phyloP scores from a whole-genome alignment of 2,329 filamentous ascomycete species.

The Penicillium sp. region DNA sequence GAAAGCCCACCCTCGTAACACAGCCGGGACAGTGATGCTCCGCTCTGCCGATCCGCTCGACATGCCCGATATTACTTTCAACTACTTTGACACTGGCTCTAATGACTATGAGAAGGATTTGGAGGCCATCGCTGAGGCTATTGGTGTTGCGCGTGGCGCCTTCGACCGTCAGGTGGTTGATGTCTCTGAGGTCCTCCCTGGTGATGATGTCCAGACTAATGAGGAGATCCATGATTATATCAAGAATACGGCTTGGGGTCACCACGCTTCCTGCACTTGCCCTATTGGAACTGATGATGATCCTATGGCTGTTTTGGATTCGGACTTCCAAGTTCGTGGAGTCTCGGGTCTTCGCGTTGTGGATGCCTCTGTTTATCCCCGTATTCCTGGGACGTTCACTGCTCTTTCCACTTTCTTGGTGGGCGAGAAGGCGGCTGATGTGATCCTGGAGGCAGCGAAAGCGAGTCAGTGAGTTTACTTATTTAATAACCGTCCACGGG shows the following conservation, averaged over 20 bases:
- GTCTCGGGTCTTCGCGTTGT: slow-evolving; percentile 58
- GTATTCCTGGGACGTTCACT: slow-evolving; percentile 55
- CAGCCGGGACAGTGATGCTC: slow-evolving; percentile 60
- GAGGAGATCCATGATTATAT: slow-evolving; percentile 49
- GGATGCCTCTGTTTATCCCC: slow-evolving; percentile 58
- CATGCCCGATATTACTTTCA: slow-evolving; percentile 60
- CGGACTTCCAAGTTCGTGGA: slow-evolving; percentile 56
- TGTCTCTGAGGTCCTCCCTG: slow-evolving; percentile 47
- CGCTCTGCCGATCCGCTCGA: slow-evolving; percentile 62
- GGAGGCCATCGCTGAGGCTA: slow-evolving; percentile 11
- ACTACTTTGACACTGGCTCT: slow-evolving; percentile 51
- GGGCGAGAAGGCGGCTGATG: slow-evolving; percentile 61
- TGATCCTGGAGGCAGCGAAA: slow-evolving; percentile 40
- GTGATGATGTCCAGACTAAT: slow-evolving; percentile 33
- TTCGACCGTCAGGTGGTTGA: slow-evolving; percentile 40
- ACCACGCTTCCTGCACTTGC: slow-evolving; percentile 57
- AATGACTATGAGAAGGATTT: slow-evolving; percentile 16
- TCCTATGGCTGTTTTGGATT: slow-evolving; percentile 55
- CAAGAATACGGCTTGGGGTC: slow-evolving; percentile 53
- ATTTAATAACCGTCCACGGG: not conserved
- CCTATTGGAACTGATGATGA: slow-evolving; percentile 56
- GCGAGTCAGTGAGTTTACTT: not conserved
- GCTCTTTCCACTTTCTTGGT: slow-evolving; percentile 55
- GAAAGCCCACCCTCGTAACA: slow-evolving; percentile 63
- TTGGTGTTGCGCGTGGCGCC: slow-evolving; percentile 49